A percentile compares a stretch with the other conserved stretches of the same genome.
Evolutionary conservation across 2,329 filamentous ascomycete genomes (phyloP).

Genomic region (Xylariaceae sp.): DNA sequence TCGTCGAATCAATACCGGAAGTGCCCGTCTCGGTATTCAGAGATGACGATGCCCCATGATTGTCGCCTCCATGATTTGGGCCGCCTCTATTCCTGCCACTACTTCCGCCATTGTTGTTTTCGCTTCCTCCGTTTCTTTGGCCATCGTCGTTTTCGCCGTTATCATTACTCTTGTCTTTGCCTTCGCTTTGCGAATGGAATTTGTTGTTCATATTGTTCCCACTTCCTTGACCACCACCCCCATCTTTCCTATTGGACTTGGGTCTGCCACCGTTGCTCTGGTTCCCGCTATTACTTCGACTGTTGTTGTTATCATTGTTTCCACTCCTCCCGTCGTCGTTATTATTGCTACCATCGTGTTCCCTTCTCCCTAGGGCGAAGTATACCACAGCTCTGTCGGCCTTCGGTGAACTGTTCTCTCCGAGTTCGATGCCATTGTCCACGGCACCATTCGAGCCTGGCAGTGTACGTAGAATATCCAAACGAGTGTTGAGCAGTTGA

Average conservation of each 20-base stretch:
- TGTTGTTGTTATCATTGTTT: slow-evolving; percentile 6
- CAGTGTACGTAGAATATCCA: slow-evolving; percentile 8
- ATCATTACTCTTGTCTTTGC: slow-evolving; percentile 3
- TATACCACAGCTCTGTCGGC: slow-evolving; percentile 11
- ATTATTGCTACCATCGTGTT: slow-evolving; percentile 1
- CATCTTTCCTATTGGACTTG: slow-evolving; percentile 1
- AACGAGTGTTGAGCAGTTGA: slow-evolving; percentile 14
- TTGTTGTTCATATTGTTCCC: background rate
- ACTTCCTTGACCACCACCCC: background rate
- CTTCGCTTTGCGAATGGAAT: background rate
- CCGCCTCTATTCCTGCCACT: background rate
- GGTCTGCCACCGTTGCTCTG: background rate
- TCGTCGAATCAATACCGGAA: background rate
- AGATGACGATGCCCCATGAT: no score
- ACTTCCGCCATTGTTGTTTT: background rate
- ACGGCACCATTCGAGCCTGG: slow-evolving; percentile 1
- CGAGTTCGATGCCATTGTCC: slow-evolving; percentile 10
- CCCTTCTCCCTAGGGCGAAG: slow-evolving; percentile 11
- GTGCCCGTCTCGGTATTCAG: no score
- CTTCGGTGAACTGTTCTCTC: slow-evolving; percentile 14
- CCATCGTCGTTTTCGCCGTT: slow-evolving; percentile 3
- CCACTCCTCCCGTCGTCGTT: background rate
- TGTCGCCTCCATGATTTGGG: no score
- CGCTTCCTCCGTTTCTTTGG: no score
- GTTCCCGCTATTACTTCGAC: slow-evolving; percentile 4